Base-by-base conservation (phyloP, 495 filamentous ascomycete species). In the Apodospora peruviana region DNA sequence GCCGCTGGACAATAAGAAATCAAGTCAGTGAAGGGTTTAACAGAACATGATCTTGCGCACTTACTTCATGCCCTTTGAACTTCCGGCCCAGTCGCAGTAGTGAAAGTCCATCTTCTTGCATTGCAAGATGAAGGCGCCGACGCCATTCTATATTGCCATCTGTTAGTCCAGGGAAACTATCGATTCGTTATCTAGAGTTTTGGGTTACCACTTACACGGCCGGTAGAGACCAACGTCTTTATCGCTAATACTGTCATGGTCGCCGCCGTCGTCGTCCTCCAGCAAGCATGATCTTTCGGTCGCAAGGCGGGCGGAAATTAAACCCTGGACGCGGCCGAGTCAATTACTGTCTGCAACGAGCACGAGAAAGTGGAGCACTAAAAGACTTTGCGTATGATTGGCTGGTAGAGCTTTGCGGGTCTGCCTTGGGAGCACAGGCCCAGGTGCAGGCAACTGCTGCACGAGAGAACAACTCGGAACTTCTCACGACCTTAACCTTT, bases 71-170 rank as follows among this genome's bases (percentile, higher is more conserved):
- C 93, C 93, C 50, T 71, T 78, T 27, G 91, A 96, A 67, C 86
- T 90, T 55, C 91, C 93, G 5, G 85, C 88, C 78, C 83, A 88
- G 74, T 96, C 90, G 74, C 93, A 96, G 76, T 95, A 98, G 70
- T 95, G 88, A 61, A 98, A 86, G 64, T 95, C 88, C 64, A 98
- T 77, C 53, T 85, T 85, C 71, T 87, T 95, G 80, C 93, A 98
- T 81, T 95, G 91, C 50, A 95, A 78, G 68, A 98, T 88, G 73
- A 97, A 98, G 56, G 91, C 89, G 49, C 90, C 93, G 56, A 96
- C 81, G 75, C 93, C 93, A 71, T 98, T 98, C 88, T 96, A 56
- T 18, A 56, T 16, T 18, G 51, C 39, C 48, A 17, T 38, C 43
- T 9, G 35, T 59, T 32, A 59, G 57, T n/a, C n/a, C n/a, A n/a